Percentiles rank a stretch among this genome's conserved stretches.
Evolutionary conservation across 2,329 filamentous ascomycete genomes (phyloP).

Genomic region (Chaetothyriales sp.): DNA sequence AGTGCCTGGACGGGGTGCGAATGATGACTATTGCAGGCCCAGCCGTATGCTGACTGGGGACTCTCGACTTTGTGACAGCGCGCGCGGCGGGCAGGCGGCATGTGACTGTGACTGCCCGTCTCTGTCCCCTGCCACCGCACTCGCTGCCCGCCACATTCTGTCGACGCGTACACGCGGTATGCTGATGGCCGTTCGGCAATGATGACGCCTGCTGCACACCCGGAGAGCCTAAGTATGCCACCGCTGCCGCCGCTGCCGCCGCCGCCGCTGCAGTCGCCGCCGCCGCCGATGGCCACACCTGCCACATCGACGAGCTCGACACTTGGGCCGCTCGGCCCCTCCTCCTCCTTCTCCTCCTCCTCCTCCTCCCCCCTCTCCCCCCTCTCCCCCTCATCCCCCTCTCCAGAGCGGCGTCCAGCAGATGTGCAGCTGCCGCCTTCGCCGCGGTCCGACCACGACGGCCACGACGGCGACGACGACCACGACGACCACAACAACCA

Average conservation of each 20-base stretch:
- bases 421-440: not conserved
- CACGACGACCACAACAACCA: not conserved
- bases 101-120: not conserved
- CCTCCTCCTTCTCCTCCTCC: no score
- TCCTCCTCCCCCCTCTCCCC: no score
- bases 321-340: no score
- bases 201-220: not conserved
- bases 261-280: no score
- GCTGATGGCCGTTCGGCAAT: not conserved
- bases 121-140: not conserved
- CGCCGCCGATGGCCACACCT: no score
- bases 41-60: no score
- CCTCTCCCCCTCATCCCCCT: not conserved
- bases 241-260: no score
- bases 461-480: not conserved
- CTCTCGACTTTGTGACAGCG: no score
- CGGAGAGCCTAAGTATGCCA: not conserved
- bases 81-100: not conserved
- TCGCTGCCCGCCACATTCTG: not conserved
- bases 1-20: no score
- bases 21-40: no score
- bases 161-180: not conserved
- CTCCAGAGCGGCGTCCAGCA: not conserved
- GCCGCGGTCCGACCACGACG: not conserved
- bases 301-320: not conserved